Evolutionary conservation across 352 stramenopile genomes (phyloP), one percentile per base, ranked within the genome.

Genomic region (Globisporangium yorkense): DNA sequence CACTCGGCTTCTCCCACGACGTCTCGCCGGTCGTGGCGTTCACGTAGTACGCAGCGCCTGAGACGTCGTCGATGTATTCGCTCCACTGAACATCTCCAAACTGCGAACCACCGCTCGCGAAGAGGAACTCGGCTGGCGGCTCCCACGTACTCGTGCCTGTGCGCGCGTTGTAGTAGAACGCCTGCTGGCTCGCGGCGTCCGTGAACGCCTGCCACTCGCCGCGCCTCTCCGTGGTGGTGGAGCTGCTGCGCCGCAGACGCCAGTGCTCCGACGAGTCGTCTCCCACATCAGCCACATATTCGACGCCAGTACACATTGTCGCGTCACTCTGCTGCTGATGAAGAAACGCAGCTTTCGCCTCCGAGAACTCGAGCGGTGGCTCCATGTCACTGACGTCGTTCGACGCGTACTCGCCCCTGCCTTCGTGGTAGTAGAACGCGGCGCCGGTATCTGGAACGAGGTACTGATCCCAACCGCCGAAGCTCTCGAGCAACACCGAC

Each of bases 111-210:
- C 3, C 8, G 5, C 5, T 9, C 20, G 15, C 16, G 16, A 3
- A n/a, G 4, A 47, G 20, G 15, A 59, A 61, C 24, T 49, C 61
- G 1, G 29, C 1, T 1, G 79, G 82, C 24, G 51, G 45, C 21
- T 73, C 70, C 84, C 84, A 93, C 37, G 75, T 72, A 51, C 75
- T 81, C 61, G 85, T 79, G 13, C 75, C 68, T 0, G 81, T 89
- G 46, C 50, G 18, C 5, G 61, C 51, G 63, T 92, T 91, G 67
- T 87, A 88, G 66, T 91, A 91, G 57, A 84, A 93, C 44, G 66
- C 64, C 31, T 77, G 68, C 7, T 75, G 68, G n/a, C 62, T 84
- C 13, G 65, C 66, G 8, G 76, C 56, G 52, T 93, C 81, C 47
- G 88, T 63, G 48, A 84, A 81, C 47, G 70, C 71, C 45, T 84